Percentiles rank a stretch among this genome's conserved stretches.
These are phyloP conservation scores for Theileria parva DNA, from an alignment of 169 alveolate genomes.

Conservation along the genomic window DNA sequence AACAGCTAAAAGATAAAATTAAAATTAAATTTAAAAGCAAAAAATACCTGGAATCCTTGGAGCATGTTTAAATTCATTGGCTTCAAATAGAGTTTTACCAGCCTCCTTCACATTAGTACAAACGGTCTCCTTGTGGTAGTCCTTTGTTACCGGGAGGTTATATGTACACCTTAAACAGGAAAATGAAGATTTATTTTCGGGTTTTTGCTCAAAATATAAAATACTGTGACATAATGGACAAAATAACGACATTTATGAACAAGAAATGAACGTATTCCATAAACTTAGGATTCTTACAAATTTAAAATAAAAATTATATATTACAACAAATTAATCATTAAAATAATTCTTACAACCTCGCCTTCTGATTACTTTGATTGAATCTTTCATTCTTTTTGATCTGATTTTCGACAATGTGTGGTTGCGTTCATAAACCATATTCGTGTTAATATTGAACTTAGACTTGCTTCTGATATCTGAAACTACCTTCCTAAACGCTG, in stretches of 20 bases:
- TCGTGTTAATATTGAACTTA: neutral
- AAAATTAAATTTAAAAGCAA: neutral
- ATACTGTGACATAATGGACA: constrained; percentile 70
- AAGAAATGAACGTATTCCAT: neutral
- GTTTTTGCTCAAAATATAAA: constrained; percentile 35
- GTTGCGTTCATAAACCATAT: neutral
- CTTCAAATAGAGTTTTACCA: constrained; percentile 28
- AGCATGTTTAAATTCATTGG: constrained; percentile 61
- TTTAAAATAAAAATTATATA: neutral
- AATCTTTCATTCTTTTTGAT: constrained; percentile 62
- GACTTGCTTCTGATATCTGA: neutral
- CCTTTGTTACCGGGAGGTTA: constrained; percentile 41
- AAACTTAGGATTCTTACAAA: neutral
- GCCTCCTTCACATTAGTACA: constrained; percentile 51
- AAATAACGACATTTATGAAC: constrained; percentile 59
- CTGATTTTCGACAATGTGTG: constrained; percentile 48
- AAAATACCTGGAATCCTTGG: constrained; percentile 62
- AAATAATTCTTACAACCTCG: neutral
- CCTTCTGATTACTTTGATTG: constrained; percentile 38
- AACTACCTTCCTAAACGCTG: constrained; percentile 19
- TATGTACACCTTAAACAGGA: constrained; percentile 57
- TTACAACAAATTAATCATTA: neutral
- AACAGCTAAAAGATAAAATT: constrained; percentile 61
- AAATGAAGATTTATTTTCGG: constrained; percentile 15
- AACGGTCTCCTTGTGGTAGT: constrained; percentile 46